Evolutionary conservation across 169 alveolate species (phyloP), one percentile per base, ranked within the genome.

Genomic region (Cryptosporidium tyzzeri): DNA sequence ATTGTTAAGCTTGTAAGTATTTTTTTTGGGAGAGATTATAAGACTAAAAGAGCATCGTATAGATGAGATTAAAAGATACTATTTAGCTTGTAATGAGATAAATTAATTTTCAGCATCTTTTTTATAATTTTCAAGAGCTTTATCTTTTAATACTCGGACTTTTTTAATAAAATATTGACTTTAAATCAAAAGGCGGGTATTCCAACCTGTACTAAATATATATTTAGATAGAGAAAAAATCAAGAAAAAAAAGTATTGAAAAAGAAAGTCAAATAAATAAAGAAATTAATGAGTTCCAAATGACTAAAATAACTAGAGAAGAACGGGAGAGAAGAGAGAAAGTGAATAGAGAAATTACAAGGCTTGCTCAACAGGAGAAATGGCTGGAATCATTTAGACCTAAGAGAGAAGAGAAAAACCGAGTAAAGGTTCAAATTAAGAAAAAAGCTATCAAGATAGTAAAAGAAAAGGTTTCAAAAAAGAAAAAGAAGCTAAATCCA

Each of bases 351-450:
- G 39, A 45, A n/a, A 62, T 80, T 37, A 16, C 89, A 26, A 51
- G 62, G 65, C 62, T 62, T 18, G 62, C 62, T 62, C 51, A 41
- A 16, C 41, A 80, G 41, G 80, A 80, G 45, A 80, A 59, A n/a
- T 80, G 89, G 89, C 50, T 80, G n/a, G 71, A 41, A 9, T 21
- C 71, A 18, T 80, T 80, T 29, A 37, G 12, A 6, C 75, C 89
- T 26, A 80, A 80, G 41, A 80, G 75, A 80, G 23, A 35, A 26
- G 73, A 80, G 44, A 80, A 80, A 33, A 33, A 80, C 26, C 62
- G 75, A 62, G 29, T 18, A 41, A 80, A 44, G 23, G 44, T 39
- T 26, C 51, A 80, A 31, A 23, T 65, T 5, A 62, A 59, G 33
- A 80, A 41, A 33, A 61, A 65, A 33, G 1, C 86, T 4, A 41